phyloP scores from a whole-genome alignment of 2,329 filamentous ascomycete species.

The Hypocrella siamensis region DNA sequence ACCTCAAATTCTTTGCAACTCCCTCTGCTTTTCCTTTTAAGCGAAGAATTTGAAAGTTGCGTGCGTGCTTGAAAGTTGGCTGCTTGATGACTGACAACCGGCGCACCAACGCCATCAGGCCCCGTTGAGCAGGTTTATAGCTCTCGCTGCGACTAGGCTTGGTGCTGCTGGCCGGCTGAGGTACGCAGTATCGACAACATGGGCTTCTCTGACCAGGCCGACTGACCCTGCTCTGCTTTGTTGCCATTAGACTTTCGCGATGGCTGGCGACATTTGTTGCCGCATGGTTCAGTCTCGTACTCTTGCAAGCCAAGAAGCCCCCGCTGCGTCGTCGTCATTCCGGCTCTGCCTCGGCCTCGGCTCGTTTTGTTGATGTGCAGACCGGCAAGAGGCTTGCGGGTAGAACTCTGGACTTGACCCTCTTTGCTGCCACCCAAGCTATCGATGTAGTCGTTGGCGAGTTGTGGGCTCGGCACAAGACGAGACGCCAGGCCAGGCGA shows the following conservation, averaged over 20 bases:
- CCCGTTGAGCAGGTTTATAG: conserved; percentile 14
- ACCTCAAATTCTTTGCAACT: too few relatives aligned
- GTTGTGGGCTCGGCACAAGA: conserved; percentile 40
- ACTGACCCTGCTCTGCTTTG: too few relatives aligned
- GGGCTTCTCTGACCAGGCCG: too few relatives aligned
- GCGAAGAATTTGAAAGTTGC: too few relatives aligned
- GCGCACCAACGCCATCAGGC: conserved; percentile 8
- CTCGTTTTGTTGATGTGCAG: conserved; percentile 1
- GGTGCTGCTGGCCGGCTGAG: conserved; percentile 11
- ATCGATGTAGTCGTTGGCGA: conserved; percentile 54
- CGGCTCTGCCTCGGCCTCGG: conserved; percentile 6
- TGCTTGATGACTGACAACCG: conserved; percentile 6
- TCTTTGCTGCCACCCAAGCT: conserved; percentile 62
- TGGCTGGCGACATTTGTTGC: conserved; percentile 44
- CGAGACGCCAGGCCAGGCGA: conserved; percentile 25
- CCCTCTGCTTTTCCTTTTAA: too few relatives aligned
- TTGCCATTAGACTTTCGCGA: conserved; percentile 41
- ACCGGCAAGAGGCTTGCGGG: conserved; percentile 34
- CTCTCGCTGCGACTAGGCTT: conserved; percentile 10
- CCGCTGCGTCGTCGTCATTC: conserved; percentile 9
- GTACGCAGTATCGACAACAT: conserved; percentile 9
- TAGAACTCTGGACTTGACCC: conserved; percentile 64
- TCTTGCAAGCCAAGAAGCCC: conserved; percentile 39
- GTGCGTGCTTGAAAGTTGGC: too few relatives aligned
- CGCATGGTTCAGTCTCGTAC: conserved; percentile 38